Evolutionary conservation across 2,329 filamentous ascomycete species (phyloP).

Genomic region (Didymella pomorum): DNA sequence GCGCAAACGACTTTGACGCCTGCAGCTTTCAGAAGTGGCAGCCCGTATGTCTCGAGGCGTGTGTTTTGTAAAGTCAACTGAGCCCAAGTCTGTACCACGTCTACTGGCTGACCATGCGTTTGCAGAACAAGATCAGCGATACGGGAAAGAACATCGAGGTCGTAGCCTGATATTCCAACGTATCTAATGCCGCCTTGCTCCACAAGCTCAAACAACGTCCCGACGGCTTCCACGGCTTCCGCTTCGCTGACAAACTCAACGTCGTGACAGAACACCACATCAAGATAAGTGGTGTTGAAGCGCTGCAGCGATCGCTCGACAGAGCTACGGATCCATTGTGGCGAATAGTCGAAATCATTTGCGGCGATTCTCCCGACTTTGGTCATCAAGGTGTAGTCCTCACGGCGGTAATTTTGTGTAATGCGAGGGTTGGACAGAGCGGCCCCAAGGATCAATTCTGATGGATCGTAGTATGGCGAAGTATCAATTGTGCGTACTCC

Average conservation of each 20-base stretch:
- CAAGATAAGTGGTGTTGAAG: slow-evolving; percentile 4
- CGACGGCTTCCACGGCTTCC: slow-evolving; percentile 2
- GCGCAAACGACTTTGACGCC: slow-evolving; percentile 5
- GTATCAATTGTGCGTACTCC: slow-evolving; percentile 9
- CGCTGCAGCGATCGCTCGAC: slow-evolving; percentile 1
- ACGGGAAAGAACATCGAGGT: slow-evolving; percentile 1
- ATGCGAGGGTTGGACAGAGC: slow-evolving; percentile 5
- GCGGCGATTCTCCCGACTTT: slow-evolving; percentile 7
- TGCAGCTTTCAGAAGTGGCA: slow-evolving; percentile 5
- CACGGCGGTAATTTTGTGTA: slow-evolving; percentile 2
- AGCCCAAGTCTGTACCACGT: slow-evolving; percentile 10
- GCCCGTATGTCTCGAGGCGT: neutral
- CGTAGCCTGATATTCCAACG: slow-evolving; percentile 7
- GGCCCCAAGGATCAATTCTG: slow-evolving; percentile 2
- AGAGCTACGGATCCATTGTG: slow-evolving; percentile 6
- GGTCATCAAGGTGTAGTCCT: slow-evolving; percentile 9
- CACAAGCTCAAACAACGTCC: slow-evolving; percentile 2
- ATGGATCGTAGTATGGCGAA: slow-evolving; percentile 11
- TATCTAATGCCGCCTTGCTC: neutral
- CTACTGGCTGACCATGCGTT: slow-evolving; percentile 2
- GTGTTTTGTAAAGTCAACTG: slow-evolving; percentile 8
- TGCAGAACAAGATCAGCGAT: slow-evolving; percentile 1
- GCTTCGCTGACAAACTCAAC: slow-evolving; percentile 4
- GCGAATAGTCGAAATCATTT: slow-evolving; percentile 5
- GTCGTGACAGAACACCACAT: slow-evolving; percentile 9